Evolutionary conservation across 1,284 basidiomycete species (phyloP).

Genomic region (Rhodotorula mucilaginosa): DNA sequence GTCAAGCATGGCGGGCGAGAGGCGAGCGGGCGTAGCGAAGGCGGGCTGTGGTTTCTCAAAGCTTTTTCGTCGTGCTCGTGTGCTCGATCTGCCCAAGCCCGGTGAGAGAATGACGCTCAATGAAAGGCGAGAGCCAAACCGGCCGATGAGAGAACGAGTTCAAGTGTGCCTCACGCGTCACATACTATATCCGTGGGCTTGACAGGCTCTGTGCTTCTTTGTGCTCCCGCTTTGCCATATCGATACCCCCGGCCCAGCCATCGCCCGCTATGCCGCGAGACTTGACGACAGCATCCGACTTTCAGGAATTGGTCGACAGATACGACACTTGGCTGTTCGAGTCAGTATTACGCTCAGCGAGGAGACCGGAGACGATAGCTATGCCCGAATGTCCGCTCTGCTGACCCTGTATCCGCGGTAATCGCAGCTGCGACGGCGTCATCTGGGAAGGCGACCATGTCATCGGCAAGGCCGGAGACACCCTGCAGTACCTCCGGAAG

Average conservation of each 20-base stretch:
- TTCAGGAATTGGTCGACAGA: conserved; percentile 56
- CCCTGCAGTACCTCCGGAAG: conserved; percentile 37
- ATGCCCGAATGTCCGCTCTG: background rate
- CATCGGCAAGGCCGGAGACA: conserved; percentile 36
- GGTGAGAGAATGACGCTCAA: too few species aligned
- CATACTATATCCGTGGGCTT: too few species aligned
- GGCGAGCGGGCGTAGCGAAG: too few species aligned
- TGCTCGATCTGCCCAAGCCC: too few species aligned
- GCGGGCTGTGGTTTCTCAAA: too few species aligned
- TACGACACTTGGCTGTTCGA: conserved; percentile 95
- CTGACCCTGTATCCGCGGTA: background rate
- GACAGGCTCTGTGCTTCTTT: too few species aligned
- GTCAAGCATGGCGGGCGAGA: background rate
- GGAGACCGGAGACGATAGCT: too few species aligned
- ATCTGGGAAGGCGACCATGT: conserved; percentile 45
- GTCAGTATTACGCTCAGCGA: conserved; percentile 67
- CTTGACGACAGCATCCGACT: conserved; percentile 4
- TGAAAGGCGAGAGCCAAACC: too few species aligned
- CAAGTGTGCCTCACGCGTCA: too few species aligned
- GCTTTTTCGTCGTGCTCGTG: too few species aligned
- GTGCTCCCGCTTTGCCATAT: background rate
- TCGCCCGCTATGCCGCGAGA: background rate
- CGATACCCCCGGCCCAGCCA: too few species aligned
- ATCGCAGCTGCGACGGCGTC: conserved; percentile 37
- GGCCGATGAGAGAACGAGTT: too few species aligned